phyloP scores from a whole-genome alignment of 352 stramenopile genomes.

The Phytophthora meadii region DNA sequence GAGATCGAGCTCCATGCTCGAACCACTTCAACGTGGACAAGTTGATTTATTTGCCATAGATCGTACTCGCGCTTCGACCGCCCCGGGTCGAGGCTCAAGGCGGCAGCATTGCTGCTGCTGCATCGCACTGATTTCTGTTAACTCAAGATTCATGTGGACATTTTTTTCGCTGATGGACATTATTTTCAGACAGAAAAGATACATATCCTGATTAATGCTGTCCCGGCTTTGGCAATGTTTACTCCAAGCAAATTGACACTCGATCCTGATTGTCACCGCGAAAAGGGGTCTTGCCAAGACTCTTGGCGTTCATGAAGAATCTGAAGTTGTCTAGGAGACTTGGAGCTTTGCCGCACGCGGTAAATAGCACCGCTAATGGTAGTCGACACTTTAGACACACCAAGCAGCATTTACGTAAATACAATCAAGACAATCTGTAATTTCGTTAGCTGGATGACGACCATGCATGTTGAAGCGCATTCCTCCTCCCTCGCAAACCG shows the following conservation, averaged over 20 bases:
- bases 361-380: conserved; percentile 2
- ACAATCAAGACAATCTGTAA: conserved; percentile 1
- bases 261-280: conserved; percentile 2
- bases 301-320: neutral
- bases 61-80: neutral
- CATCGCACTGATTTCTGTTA: neutral
- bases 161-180: conserved; percentile 1
- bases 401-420: conserved; percentile 5
- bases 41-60: conserved; percentile 32
- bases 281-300: neutral
- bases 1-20: too few relatives aligned
- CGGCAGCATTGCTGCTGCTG: too few relatives aligned
- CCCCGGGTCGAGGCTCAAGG: too few relatives aligned
- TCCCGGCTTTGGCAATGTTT: neutral
- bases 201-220: neutral
- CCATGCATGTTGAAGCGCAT: neutral
- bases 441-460: conserved; percentile 5
- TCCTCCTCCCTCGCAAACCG: neutral
- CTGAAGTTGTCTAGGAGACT: conserved; percentile 1
- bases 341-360: conserved; percentile 6
- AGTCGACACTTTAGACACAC: conserved; percentile 6
- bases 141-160: conserved; percentile 1
- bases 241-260: conserved; percentile 3
- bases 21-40: neutral
- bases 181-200: neutral